Conservation (phyloP, 306 rosid genomes). For the Rubus parviflorus region DNA sequence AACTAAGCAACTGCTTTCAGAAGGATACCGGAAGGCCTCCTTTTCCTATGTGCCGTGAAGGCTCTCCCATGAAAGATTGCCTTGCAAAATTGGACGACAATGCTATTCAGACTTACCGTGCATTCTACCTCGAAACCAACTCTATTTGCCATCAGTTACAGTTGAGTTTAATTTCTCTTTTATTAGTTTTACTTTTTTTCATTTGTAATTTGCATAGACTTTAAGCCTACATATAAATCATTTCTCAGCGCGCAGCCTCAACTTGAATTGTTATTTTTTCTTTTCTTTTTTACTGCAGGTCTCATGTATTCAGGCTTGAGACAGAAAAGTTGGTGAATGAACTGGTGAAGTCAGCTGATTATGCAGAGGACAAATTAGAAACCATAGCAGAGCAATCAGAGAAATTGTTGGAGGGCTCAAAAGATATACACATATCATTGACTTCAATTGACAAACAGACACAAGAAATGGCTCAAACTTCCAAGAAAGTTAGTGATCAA, state of each 20-base stretch:
- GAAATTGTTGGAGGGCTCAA: constrained; percentile 43
- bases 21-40: constrained; percentile 29
- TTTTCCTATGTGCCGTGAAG: constrained; percentile 50
- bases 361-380: constrained; percentile 62
- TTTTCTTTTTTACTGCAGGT: constrained; percentile 24
- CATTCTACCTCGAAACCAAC: constrained; percentile 79
- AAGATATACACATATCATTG: constrained; percentile 44
- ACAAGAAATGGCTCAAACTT: constrained; percentile 42
- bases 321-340: constrained; percentile 76
- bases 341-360: constrained; percentile 53
- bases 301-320: constrained; percentile 57
- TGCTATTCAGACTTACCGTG: constrained; percentile 59
- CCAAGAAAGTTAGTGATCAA: constrained; percentile 43
- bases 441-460: constrained; percentile 38
- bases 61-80: constrained; percentile 57
- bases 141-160: constrained; percentile 75
- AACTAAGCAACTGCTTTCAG: constrained; percentile 26
- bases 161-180: constrained; percentile 33
- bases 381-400: constrained; percentile 53
- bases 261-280: neutral
- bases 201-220: neutral
- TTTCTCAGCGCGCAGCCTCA: neutral
- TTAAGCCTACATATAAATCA: neutral
- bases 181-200: neutral
- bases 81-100: constrained; percentile 42